Percentiles rank a stretch among this genome's conserved stretches.
phyloP scores from a whole-genome alignment of 2,329 filamentous ascomycete genomes.

The Fusarium avenaceum region DNA sequence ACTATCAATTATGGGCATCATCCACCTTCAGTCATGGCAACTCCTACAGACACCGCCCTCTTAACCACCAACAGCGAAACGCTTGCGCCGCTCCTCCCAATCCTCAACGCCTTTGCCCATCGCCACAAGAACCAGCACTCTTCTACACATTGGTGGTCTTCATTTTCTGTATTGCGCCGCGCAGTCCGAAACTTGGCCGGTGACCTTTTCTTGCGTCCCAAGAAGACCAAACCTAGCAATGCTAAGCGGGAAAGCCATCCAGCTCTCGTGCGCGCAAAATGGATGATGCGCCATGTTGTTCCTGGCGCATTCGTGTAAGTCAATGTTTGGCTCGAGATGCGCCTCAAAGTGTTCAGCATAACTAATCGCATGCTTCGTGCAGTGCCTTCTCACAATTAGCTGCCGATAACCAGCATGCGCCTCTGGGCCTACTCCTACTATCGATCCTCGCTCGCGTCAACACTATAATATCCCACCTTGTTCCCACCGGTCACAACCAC shows the following conservation, averaged over 20 bases:
- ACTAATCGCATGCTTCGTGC: constrained; percentile 10
- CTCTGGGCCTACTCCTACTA: constrained; percentile 77
- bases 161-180: constrained; percentile 79
- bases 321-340: background rate
- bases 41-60: constrained; percentile 12
- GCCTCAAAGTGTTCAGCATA: background rate
- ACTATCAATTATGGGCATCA: constrained; percentile 20
- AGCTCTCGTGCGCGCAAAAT: constrained; percentile 45
- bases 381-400: constrained; percentile 77
- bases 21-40: constrained; percentile 27
- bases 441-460: constrained; percentile 72
- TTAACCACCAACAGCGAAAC: constrained; percentile 42
- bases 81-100: constrained; percentile 59
- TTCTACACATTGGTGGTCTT: constrained; percentile 82
- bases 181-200: constrained; percentile 67
- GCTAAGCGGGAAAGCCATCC: constrained; percentile 25
- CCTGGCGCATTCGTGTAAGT: constrained; percentile 56
- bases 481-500: constrained; percentile 40
- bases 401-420: constrained; percentile 79
- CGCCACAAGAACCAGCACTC: constrained; percentile 95
- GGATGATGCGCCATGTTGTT: constrained; percentile 51
- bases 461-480: constrained; percentile 57
- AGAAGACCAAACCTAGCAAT: constrained; percentile 24
- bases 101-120: constrained; percentile 81
- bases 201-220: constrained; percentile 34